A percentile compares a stretch with the other conserved stretches of the same genome.
These are phyloP conservation scores for Nematodospora valgi DNA, from an alignment of 805 yeast species.

Conservation along the genomic window DNA sequence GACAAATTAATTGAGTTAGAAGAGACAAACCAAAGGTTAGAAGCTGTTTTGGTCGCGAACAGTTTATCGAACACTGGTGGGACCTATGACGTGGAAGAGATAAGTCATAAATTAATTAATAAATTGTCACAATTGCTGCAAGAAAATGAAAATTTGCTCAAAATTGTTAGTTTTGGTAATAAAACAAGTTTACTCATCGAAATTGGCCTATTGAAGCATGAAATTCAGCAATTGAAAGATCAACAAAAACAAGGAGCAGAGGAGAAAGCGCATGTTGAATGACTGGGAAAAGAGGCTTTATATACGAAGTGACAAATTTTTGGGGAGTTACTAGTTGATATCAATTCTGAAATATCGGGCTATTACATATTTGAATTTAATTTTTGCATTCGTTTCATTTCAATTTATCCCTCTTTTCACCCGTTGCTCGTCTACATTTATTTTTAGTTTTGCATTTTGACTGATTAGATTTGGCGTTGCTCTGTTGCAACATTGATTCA, in stretches of 20 bases:
- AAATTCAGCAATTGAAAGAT: conserved; percentile 9
- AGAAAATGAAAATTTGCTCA: conserved; percentile 69
- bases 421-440: too few relatives aligned
- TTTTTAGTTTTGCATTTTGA: too few relatives aligned
- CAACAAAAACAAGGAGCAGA: neutral
- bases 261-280: too few relatives aligned
- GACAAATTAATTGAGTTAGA: conserved; percentile 49
- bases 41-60: conserved; percentile 43
- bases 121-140: conserved; percentile 57
- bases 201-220: conserved; percentile 50
- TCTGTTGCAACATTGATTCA: too few relatives aligned
- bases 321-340: too few relatives aligned
- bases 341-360: too few relatives aligned
- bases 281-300: too few relatives aligned
- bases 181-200: conserved; percentile 69
- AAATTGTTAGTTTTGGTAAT: conserved; percentile 73
- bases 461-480: too few relatives aligned
- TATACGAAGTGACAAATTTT: too few relatives aligned
- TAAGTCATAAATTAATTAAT: conserved; percentile 67
- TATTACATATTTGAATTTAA: too few relatives aligned
- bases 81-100: conserved; percentile 63
- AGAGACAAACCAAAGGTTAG: conserved; percentile 61
- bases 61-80: conserved; percentile 26
- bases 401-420: too few relatives aligned
- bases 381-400: too few relatives aligned